Base-by-base conservation (phyloP, 192 early-diverging fungal genomes). In the Podila minutissima region DNA sequence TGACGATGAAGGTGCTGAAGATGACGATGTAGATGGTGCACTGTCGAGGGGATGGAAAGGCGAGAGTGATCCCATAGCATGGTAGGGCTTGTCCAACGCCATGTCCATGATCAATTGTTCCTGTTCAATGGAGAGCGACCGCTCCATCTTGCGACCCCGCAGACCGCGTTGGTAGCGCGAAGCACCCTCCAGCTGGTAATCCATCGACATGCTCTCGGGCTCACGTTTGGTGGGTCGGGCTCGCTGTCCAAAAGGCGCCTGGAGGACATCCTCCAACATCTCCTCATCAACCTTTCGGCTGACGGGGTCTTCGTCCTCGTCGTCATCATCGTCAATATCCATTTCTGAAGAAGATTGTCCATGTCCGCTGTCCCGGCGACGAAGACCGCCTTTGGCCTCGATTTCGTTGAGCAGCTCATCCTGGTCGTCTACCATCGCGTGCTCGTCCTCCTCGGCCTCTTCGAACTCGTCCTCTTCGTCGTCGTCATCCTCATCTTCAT, bases 361-460 rank as follows among this genome's bases (percentile, higher is more conserved):
- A 60, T 81, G 77, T 15, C 77, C 77, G n/a, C 77, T 81, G 20
- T 81, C 77, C 6, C 77, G 70, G 53, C 77, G 49, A 28, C 71
- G 70, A n/a, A 81, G 77, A 17, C 77, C 77, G 7, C 77, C 77
- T n/a, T 81, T 81, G 17, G 77, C 71, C 32, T 73, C 71, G 20
- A 81, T 81, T 55, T 81, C 71, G 15, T 60, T 64, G 58, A 72
- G 50, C 8, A 81, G 60, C 31, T 73, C 70, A 24, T 68, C 29
- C n/a, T 67, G 62, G 60, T 81, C 62, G 5, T 51, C 59, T 9
- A 69, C 67, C 22, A 65, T 57, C 61, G 59, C 48, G 2, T 72
- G 48, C 7, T 26, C 13, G 17, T 51, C 69, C 1, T 70, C 32
- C 1, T 66, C 69, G 1, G 53, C 68, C 5, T 70, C 75, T 1